Conservation (phyloP, 805 yeast species). For the Kazachstania viticola region DNA sequence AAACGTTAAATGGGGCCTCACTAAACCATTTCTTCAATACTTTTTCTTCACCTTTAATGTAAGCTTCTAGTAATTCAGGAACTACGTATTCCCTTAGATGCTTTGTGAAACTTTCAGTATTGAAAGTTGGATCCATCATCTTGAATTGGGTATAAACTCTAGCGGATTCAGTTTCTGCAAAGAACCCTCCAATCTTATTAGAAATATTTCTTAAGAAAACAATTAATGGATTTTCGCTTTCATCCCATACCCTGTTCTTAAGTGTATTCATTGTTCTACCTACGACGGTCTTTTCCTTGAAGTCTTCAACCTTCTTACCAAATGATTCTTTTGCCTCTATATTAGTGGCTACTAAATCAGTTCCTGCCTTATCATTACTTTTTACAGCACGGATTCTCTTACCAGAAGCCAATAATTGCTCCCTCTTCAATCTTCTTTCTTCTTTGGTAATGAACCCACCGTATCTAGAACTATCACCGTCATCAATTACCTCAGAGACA, state of each 20-base stretch:
- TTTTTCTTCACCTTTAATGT: constrained; percentile 78
- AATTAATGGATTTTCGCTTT: constrained; percentile 84
- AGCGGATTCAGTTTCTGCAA: constrained; percentile 94
- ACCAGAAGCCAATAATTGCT: constrained; percentile 47
- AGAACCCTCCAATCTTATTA: constrained; percentile 74
- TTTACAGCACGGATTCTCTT: constrained; percentile 55
- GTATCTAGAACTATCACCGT: constrained; percentile 77
- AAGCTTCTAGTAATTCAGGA: constrained; percentile 93
- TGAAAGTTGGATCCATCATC: constrained; percentile 83
- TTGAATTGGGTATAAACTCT: constrained; percentile 79
- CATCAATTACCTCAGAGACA: constrained; percentile 78
- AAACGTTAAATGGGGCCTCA: constrained; percentile 93
- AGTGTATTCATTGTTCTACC: constrained; percentile 54
- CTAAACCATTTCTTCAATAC: constrained; percentile 84
- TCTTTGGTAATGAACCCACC: constrained; percentile 89
- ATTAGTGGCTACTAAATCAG: constrained; percentile 71
- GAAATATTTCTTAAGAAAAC: constrained; percentile 67
- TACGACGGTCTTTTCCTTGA: constrained; percentile 53
- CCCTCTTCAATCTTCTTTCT: constrained; percentile 63
- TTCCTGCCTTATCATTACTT: constrained; percentile 73
- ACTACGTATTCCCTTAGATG: constrained; percentile 85
- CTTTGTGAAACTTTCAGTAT: constrained; percentile 61
- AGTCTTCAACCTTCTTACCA: constrained; percentile 54
- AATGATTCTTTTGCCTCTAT: constrained; percentile 59
- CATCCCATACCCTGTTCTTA: constrained; percentile 70